Base-by-base conservation (phyloP, 2,329 filamentous ascomycete genomes). In the Fusarium sp. region DNA sequence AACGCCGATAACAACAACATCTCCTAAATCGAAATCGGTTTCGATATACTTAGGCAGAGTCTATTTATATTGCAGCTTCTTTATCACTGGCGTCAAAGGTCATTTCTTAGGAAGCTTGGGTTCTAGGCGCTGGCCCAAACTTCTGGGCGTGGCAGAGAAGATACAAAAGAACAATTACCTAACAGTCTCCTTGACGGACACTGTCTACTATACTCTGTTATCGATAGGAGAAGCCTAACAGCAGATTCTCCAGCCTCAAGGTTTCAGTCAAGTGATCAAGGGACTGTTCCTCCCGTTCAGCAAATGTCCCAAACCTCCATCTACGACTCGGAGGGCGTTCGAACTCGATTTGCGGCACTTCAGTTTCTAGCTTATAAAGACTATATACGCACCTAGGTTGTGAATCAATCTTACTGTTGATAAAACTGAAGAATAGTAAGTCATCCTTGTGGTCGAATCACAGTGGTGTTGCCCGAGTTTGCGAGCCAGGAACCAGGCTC, bases 11-110 rank as follows among this genome's bases (percentile, higher is more conserved):
- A 30, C 28, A 30, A 37, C 34, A 16, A 32, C 30, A 32, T 18
- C 14, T 37, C 5, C 4, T 7, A n/a, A 37, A 3, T 7, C 5
- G 18, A n/a, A 3, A 37, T 12, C 18, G 11, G 34, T n/a, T 5
- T 11, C 18, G 34, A 37, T 37, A 37, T 37, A 37, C 4, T 11
- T 37, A 18, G 1, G 5, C 10, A 4, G 3, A 7, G 3, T 37
- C 18, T n/a, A 9, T n/a, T n/a, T 37, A 1, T 2, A 4, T 6
- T n/a, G 2, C 18, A n/a, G 10, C 2, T n/a, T 12, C 34, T 37
- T 37, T 4, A 37, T 10, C 18, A n/a, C 34, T 0, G 2, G 5
- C 18, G 5, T 7, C 10, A n/a, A 9, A n/a, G 10, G 18, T 37
- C 10, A 37, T 37, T 37, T 11, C 18, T 18, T n/a, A 12, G 10